These are phyloP conservation scores for Ceratobasidium sp. DNA, from an alignment of 1,284 basidiomycete genomes.

Conservation along the genomic window DNA sequence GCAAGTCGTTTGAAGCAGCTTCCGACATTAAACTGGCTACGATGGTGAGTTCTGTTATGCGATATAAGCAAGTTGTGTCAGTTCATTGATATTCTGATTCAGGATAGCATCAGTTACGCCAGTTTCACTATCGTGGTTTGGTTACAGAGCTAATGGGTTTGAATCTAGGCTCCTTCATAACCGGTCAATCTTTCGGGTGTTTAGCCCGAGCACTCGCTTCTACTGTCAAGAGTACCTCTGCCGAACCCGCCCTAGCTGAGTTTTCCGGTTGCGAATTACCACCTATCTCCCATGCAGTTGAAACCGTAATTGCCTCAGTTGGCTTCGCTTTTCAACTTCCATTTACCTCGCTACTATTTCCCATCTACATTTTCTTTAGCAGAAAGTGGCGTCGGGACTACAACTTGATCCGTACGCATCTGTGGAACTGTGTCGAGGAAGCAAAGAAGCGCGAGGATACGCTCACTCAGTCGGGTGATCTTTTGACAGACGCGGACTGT, in stretches of 20 bases:
- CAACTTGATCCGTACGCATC: background rate
- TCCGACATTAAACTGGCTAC: background rate
- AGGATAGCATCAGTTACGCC: background rate
- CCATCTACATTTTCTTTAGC: background rate
- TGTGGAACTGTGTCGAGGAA: background rate
- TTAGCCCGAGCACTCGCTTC: background rate
- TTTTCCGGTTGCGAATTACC: background rate
- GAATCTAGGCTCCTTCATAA: background rate
- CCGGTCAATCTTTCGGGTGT: background rate
- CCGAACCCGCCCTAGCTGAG: background rate
- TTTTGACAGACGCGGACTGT: constrained; percentile 22
- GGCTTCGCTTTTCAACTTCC: background rate
- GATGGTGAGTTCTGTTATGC: background rate
- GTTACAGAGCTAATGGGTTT: background rate
- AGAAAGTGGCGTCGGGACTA: background rate
- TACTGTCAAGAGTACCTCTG: no score
- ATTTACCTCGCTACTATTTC: background rate
- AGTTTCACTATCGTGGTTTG: no score
- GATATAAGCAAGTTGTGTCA: background rate
- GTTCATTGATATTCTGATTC: background rate
- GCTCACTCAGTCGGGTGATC: background rate
- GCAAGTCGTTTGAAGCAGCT: background rate
- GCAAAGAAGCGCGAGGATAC: background rate
- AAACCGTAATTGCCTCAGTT: background rate
- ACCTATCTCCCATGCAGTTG: no score